These are phyloP conservation scores for Pseudocercospora crystallina DNA, from an alignment of 2,329 filamentous ascomycete genomes.

Conservation along the genomic window DNA sequence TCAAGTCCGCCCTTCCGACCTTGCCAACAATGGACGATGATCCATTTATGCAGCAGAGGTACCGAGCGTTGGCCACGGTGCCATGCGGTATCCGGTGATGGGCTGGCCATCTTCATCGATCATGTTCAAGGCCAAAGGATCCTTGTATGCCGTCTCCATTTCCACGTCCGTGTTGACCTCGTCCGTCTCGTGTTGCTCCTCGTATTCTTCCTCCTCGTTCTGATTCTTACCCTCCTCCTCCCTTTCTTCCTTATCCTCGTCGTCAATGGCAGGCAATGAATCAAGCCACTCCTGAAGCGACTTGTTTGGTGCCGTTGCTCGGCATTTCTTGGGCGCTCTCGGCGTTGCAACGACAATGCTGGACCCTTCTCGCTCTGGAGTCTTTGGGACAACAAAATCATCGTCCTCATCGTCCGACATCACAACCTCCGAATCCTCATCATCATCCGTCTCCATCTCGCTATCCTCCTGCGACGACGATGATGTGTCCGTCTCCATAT, in stretches of 20 bases:
- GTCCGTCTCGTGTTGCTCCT: too few species aligned
- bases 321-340: background rate
- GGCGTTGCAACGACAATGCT: background rate
- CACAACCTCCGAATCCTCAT: background rate
- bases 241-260: background rate
- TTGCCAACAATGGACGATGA: too few species aligned
- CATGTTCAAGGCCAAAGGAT: too few species aligned
- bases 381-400: background rate
- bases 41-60: too few species aligned
- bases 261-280: background rate
- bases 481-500: background rate
- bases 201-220: too few species aligned
- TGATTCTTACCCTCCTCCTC: too few species aligned
- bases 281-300: background rate
- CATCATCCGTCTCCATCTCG: background rate
- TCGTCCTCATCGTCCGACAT: background rate
- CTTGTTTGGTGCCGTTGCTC: too few species aligned
- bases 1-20: too few species aligned
- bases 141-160: too few species aligned
- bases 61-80: too few species aligned
- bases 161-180: too few species aligned
- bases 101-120: slow-evolving; percentile 1
- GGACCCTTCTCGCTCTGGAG: background rate
- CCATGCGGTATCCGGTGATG: slow-evolving; percentile 10
- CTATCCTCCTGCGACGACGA: background rate